phyloP scores from a whole-genome alignment of 352 stramenopile genomes.

The Phytophthora citrophthora region DNA sequence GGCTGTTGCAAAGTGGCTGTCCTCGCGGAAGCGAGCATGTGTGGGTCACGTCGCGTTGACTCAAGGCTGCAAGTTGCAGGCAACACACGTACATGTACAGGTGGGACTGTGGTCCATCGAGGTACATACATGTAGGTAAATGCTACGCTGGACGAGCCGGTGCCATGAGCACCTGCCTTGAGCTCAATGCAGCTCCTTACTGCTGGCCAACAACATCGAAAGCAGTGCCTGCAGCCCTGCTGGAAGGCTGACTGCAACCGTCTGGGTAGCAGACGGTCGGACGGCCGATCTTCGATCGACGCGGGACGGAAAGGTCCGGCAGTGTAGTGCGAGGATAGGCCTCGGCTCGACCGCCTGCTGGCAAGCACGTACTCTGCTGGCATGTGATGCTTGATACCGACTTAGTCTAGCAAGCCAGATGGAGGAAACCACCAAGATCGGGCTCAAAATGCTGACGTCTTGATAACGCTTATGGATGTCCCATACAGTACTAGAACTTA shows the following conservation, averaged over 20 bases:
- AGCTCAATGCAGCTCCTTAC: conserved; percentile 1
- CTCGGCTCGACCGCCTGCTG: conserved; percentile 23
- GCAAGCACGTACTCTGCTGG: conserved; percentile 28
- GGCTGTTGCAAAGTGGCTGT: conserved; percentile 41
- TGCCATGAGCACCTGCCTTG: background rate
- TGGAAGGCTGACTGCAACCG: conserved; percentile 14
- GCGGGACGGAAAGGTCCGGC: conserved; percentile 33
- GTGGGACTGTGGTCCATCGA: conserved; percentile 6
- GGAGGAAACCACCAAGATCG: background rate
- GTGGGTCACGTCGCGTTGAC: conserved; percentile 22
- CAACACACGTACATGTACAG: too few relatives aligned
- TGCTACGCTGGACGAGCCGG: conserved; percentile 16
- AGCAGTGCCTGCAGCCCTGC: conserved; percentile 1
- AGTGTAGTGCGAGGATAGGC: conserved; percentile 23
- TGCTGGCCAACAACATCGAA: conserved; percentile 5
- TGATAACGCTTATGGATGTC: conserved; percentile 3
- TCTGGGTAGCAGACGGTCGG: conserved; percentile 30
- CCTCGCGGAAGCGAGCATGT: conserved; percentile 27
- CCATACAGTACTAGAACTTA: too few relatives aligned
- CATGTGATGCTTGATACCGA: background rate
- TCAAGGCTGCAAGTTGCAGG: conserved; percentile 1
- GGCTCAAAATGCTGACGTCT: background rate
- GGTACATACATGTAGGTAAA: background rate
- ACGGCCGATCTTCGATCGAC: conserved; percentile 19
- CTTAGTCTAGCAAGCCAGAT: background rate